phyloP scores from a whole-genome alignment of 306 rosid genomes.

The Glycine latifolia region DNA sequence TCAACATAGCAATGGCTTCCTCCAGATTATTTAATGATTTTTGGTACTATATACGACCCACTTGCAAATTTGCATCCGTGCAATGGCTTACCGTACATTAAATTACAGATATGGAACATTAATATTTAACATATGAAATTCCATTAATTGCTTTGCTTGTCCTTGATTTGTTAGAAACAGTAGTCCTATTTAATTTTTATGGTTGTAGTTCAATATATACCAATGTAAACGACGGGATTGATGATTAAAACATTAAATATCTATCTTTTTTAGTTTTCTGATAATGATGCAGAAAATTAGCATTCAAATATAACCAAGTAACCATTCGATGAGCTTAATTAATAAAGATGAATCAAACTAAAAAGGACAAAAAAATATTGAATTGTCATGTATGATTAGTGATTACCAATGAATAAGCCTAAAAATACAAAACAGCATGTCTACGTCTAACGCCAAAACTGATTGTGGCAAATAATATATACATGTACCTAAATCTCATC shows the following conservation, averaged over 20 bases:
- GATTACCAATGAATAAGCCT: not conserved
- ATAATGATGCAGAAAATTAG: not conserved
- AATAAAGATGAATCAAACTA: not conserved
- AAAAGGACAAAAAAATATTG: not conserved
- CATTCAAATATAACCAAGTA: not conserved
- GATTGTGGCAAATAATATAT: too few species aligned
- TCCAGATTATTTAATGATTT: conserved; percentile 18
- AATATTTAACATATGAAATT: conserved; percentile 34
- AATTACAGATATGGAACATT: conserved; percentile 1
- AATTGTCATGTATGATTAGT: not conserved
- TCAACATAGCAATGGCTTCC: conserved; percentile 31
- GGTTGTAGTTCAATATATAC: conserved; percentile 5
- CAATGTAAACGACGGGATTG: not conserved
- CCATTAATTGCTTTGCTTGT: conserved; percentile 42
- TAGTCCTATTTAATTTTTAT: conserved; percentile 1
- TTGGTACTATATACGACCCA: not conserved
- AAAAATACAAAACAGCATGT: not conserved
- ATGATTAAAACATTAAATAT: conserved; percentile 1
- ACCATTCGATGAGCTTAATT: not conserved
- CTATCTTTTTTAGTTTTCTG: too few species aligned
- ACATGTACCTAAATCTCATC: conserved; percentile 22
- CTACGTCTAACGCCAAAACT: not conserved
- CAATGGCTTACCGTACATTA: not conserved
- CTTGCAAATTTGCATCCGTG: conserved; percentile 20
- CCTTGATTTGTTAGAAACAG: conserved; percentile 2